phyloP scores from a whole-genome alignment of 208 protist species.

The Trypanosoma platydactyli region DNA sequence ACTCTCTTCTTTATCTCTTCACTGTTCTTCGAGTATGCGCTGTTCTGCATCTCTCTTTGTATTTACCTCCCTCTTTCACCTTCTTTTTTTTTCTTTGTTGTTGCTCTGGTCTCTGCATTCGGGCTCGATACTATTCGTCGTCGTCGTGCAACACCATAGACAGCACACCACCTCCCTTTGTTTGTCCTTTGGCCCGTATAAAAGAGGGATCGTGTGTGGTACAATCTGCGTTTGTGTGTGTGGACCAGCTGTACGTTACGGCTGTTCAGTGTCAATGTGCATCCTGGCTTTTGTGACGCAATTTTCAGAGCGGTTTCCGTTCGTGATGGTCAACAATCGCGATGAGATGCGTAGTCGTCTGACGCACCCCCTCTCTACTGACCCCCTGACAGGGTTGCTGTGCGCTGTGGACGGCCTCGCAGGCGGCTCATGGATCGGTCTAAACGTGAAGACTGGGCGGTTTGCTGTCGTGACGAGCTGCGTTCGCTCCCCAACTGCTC shows the following conservation, averaged over 20 bases:
- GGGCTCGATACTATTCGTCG: no score
- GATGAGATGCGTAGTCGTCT: conserved; percentile 48
- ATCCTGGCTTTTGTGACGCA: conserved; percentile 59
- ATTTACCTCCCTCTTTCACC: no score
- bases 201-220: background rate
- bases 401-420: conserved; percentile 50
- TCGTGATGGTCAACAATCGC: conserved; percentile 63
- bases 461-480: conserved; percentile 68
- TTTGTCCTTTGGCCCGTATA: no score
- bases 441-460: conserved; percentile 45
- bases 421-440: conserved; percentile 72
- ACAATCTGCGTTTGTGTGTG: background rate
- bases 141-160: no score
- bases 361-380: conserved; percentile 37
- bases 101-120: no score
- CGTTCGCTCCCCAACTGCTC: conserved; percentile 38
- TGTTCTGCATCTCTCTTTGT: no score
- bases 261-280: conserved; percentile 35
- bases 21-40: no score
- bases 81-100: no score
- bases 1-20: no score
- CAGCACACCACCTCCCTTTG: no score
- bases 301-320: conserved; percentile 50
- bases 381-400: conserved; percentile 35
- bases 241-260: background rate